phyloP scores from a whole-genome alignment of 345 rosid genomes.

The Passiflora organensis region DNA sequence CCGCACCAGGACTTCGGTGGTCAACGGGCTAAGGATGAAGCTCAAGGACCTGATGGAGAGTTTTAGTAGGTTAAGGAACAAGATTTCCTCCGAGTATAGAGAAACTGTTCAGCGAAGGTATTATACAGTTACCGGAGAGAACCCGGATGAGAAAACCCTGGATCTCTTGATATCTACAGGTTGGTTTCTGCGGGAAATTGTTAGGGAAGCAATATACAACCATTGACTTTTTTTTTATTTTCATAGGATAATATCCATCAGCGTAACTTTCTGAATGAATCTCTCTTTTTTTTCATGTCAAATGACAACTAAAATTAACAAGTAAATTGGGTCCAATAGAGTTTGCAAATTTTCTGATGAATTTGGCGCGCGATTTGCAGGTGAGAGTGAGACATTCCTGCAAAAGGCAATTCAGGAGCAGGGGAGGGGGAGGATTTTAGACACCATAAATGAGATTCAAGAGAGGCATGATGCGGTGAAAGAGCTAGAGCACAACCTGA shows the following conservation, averaged over 20 bases:
- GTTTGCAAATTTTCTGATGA: no score
- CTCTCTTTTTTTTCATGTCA: no score
- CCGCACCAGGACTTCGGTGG: slow-evolving; percentile 72
- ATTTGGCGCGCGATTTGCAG: no score
- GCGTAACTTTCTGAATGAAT: no score
- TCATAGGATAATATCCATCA: no score
- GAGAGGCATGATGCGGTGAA: slow-evolving; percentile 88
- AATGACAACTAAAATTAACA: no score
- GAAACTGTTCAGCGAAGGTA: slow-evolving; percentile 94
- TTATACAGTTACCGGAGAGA: slow-evolving; percentile 87
- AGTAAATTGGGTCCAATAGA: no score
- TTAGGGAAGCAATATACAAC: no score
- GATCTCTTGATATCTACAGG: slow-evolving; percentile 93
- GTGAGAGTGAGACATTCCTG: slow-evolving; percentile 83
- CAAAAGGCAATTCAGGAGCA: slow-evolving; percentile 92
- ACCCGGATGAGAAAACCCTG: slow-evolving; percentile 69
- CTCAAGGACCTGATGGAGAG: slow-evolving; percentile 85
- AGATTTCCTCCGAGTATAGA: slow-evolving; percentile 69
- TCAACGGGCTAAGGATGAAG: slow-evolving; percentile 88
- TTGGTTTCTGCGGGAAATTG: no score
- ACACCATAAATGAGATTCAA: slow-evolving; percentile 74
- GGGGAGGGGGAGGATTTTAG: slow-evolving; percentile 72
- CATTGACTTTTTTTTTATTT: no score
- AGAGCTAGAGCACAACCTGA: slow-evolving; percentile 70
- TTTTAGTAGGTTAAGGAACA: slow-evolving; percentile 59